These are phyloP conservation scores for Diplodia mutila DNA, from an alignment of 2,329 filamentous ascomycete species.

Conservation along the genomic window DNA sequence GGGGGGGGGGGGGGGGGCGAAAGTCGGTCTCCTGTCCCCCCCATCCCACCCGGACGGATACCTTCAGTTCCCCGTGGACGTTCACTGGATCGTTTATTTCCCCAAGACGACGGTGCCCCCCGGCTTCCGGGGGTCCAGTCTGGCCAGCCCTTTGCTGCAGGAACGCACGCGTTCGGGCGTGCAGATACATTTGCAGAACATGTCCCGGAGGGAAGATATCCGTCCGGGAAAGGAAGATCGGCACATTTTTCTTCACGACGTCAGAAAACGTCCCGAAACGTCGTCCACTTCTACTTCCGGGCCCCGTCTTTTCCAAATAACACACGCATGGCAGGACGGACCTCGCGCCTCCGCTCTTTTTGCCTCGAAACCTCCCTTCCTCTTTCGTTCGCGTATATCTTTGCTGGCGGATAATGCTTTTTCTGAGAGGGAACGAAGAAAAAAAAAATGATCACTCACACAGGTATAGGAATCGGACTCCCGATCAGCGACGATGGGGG, in stretches of 20 bases:
- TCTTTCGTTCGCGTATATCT: background rate
- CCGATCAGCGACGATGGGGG: conserved; percentile 56
- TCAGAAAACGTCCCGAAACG: background rate
- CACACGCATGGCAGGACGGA: background rate
- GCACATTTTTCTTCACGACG: background rate
- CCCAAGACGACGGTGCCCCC: background rate
- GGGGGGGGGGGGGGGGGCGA: too few species aligned
- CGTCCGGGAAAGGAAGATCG: background rate
- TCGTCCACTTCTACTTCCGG: background rate
- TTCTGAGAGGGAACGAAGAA: background rate
- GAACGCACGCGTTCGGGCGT: background rate
- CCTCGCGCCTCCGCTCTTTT: background rate
- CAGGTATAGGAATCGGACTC: conserved; percentile 60
- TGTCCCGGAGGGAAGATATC: background rate
- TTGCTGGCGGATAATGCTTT: background rate
- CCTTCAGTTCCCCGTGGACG: conserved; percentile 3
- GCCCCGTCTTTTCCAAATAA: background rate
- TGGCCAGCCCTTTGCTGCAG: too few species aligned
- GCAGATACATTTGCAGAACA: background rate
- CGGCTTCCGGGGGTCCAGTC: background rate
- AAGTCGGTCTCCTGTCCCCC: too few species aligned
- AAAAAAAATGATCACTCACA: conserved; percentile 45
- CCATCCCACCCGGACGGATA: background rate
- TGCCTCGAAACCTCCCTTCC: background rate
- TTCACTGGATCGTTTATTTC: conserved; percentile 9